Evolutionary conservation across 2,329 filamentous ascomycete species (phyloP), one percentile per base, ranked within the genome.

Genomic region (Diaporthe citrichinensis): DNA sequence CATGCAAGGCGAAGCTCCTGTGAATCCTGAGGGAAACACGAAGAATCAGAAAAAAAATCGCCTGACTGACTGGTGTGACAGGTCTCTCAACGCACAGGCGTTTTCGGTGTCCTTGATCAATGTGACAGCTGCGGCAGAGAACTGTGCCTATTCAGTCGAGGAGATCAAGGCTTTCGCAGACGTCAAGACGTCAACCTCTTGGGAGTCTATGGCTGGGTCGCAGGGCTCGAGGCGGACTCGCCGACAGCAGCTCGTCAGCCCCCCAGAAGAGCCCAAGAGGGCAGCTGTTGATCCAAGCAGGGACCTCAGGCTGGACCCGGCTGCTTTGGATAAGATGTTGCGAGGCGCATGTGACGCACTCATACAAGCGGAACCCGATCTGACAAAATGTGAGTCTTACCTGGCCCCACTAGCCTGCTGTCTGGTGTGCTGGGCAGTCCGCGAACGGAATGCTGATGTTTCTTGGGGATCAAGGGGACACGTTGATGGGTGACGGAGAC

Each of bases 61-160:
- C 7, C 12, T 8, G 51, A 28, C 65, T 69, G 10, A 69, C 34
- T 31, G n/a, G 31, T 28, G 15, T 23, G 34, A 55, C n/a, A 69
- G 65, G 49, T 94, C 92, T 23, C 87, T 95, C 79, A 94, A 94
- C 78, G 93, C 92, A 0, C 89, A 92, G 0, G 93, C 92, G 0
- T 94, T 94, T 80, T 93, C 91, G 20, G 88, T 94, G 8, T 93
- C 92, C 4, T 79, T 94, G 67, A 84, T 94, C 79, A 94, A 92
- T 81, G 81, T 92, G 53, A 87, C 88, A 0, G 86, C 85, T 0
- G 86, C 87, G 0, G 85, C 88, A 0, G 80, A 80, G 67, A 84
- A 84, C 75, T 87, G 85, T 80, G 78, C 83, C 2, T 90, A 89
- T 81, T 86, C 86, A 0, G 82, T 81, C 49, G 86, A 84, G 1